Evolutionary conservation across 2,329 filamentous ascomycete genomes (phyloP).

Genomic region (Ophiostoma ulmi): DNA sequence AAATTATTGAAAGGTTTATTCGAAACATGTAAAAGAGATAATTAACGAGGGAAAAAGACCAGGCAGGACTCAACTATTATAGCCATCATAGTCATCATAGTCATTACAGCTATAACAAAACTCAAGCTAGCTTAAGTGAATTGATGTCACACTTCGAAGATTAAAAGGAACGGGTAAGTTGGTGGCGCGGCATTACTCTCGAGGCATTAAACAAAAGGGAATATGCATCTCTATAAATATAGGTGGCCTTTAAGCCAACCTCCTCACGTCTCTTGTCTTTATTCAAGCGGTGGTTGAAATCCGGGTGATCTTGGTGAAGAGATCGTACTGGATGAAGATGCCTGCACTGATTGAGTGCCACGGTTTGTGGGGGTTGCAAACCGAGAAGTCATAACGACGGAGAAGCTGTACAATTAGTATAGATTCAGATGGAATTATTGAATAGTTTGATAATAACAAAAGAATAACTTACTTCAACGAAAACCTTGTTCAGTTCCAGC

Average conservation of each 20-base stretch:
- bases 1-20: neutral
- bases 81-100: no score
- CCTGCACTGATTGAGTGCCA: constrained; percentile 31
- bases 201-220: neutral
- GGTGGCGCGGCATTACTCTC: neutral
- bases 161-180: neutral
- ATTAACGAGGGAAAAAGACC: no score
- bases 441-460: neutral
- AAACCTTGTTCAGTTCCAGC: constrained; percentile 40
- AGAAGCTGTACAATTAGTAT: constrained; percentile 23
- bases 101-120: neutral
- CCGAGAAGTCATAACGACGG: constrained; percentile 30
- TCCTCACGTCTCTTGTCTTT: neutral
- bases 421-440: neutral
- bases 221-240: neutral
- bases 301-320: constrained; percentile 31
- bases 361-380: constrained; percentile 29
- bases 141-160: neutral
- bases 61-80: no score
- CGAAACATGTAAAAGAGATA: neutral
- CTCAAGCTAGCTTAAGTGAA: neutral
- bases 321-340: constrained; percentile 32
- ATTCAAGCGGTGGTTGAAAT: neutral
- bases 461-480: constrained; percentile 21
- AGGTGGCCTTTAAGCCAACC: neutral